Conservation (phyloP, 1,284 basidiomycete genomes). For the Tremellales sp. region DNA sequence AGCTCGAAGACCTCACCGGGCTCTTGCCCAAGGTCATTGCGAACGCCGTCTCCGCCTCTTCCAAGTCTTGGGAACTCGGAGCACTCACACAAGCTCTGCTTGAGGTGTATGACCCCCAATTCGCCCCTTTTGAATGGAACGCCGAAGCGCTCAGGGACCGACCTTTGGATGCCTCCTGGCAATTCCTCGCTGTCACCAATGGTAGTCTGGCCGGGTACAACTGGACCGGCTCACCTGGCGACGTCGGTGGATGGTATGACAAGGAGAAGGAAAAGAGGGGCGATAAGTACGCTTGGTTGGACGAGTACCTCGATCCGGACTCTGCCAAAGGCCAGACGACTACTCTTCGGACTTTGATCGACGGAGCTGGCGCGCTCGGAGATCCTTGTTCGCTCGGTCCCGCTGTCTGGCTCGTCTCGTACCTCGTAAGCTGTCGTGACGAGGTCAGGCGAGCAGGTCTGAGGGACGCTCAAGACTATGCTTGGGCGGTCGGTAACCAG, state of each 20-base stretch:
- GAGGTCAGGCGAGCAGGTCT: constrained; percentile 6
- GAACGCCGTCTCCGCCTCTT: constrained; percentile 17
- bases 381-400: constrained; percentile 26
- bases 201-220: constrained; percentile 12
- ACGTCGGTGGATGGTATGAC: neutral
- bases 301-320: neutral
- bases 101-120: constrained; percentile 26
- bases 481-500: constrained; percentile 36
- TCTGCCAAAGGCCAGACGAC: constrained; percentile 4
- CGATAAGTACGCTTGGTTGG: constrained; percentile 5
- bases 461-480: constrained; percentile 13
- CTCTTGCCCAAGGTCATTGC: constrained; percentile 15
- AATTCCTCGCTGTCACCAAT: constrained; percentile 9
- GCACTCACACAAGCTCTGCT: constrained; percentile 23
- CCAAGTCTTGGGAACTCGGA: constrained; percentile 35
- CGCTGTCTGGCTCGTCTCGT: constrained; percentile 23
- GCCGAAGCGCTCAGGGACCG: constrained; percentile 1
- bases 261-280: too few relatives aligned
- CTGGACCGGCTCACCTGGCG: constrained; percentile 12
- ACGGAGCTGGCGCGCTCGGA: constrained; percentile 28
- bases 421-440: constrained; percentile 13
- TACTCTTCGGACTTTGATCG: constrained; percentile 22
- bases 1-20: neutral
- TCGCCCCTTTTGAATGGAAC: constrained; percentile 24
- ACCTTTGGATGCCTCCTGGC: constrained; percentile 9